Percentiles rank a stretch among this genome's conserved stretches.
Conservation (phyloP, 257 asterid species). For the Solanum infundibuliforme region DNA sequence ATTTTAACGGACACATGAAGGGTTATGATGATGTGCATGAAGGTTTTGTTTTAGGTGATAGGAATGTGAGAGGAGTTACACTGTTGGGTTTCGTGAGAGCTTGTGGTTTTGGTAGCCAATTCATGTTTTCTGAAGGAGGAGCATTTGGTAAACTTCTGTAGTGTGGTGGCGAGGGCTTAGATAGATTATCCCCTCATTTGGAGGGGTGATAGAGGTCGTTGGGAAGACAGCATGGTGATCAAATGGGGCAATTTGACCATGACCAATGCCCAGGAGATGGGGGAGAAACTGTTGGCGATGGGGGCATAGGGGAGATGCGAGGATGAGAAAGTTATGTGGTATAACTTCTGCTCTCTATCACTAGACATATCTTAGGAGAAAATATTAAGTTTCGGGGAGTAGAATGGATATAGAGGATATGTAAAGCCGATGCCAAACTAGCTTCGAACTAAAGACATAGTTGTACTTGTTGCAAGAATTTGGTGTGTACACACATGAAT, state of each 20-base stretch:
- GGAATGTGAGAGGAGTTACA: not conserved
- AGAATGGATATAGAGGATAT: not conserved
- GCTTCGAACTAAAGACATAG: not conserved
- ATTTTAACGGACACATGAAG: not conserved
- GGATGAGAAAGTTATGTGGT: not conserved
- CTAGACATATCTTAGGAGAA: not conserved
- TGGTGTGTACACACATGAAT: not conserved
- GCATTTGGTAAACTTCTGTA: not conserved
- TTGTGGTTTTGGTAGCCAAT: not conserved
- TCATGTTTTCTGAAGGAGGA: not conserved
- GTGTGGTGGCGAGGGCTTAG: not conserved
- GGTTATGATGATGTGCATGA: not conserved
- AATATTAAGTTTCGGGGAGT: not conserved
- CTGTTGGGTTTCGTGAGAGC: not conserved
- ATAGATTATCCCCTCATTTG: not conserved
- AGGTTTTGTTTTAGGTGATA: not conserved
- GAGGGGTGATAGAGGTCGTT: not conserved
- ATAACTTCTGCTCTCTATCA: not conserved
- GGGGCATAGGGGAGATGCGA: not conserved
- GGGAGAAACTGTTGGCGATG: not conserved
- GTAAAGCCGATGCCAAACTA: not conserved
- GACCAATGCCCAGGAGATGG: not conserved
- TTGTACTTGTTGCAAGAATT: not conserved
- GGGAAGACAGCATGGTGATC: not conserved
- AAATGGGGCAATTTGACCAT: not conserved